Base-by-base conservation (phyloP, 2,329 filamentous ascomycete species). In the Chaetomium globosum region DNA sequence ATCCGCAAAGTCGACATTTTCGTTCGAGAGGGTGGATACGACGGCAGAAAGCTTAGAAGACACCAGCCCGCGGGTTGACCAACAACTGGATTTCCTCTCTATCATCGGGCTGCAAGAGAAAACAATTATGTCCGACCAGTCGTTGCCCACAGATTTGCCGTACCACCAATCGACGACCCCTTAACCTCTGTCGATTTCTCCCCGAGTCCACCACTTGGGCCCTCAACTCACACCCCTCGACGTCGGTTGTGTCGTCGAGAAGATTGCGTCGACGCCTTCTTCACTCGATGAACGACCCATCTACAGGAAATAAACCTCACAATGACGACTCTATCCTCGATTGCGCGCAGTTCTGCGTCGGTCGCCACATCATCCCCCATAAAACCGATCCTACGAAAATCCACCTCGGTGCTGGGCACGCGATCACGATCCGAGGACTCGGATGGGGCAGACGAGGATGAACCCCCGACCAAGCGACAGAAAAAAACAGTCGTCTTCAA, bases 401-500 rank as follows among this genome's bases (percentile, higher is more conserved):
- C 81, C 2, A 72, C 81, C 9, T 80, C 82, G 16, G 70, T 82
- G 10, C 74, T 84, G 10, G 80, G 81, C 62, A 81, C 68, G 74
- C 67, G 71, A 30, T 46, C 55, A 9, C 67, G 77, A 64, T 77
- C 80, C 64, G 77, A 80, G 65, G 76, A 84, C 71, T 79, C 78
- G 65, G 77, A 75, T 39, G 73, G 78, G 49, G 79, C 79, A 62
- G 78, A 80, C 65, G 72, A 77, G 46, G 73, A 76, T 36, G 76
- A 79, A 28, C 68, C 73, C 68, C 81, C 81, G 3, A 78, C 74
- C 39, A 87, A 87, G 73, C 80, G 83, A 46, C 68, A 82, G 80
- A 82, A 81, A 66, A 85, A 82, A 71, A 75, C 74, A 26, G 85
- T 87, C 57, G 77, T 84, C 55, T 87, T 87, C 68, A 84, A 87